A percentile compares a stretch with the other conserved stretches of the same genome.
These are phyloP conservation scores for Senna siamea DNA, from an alignment of 306 rosid species.

Conservation along the genomic window DNA sequence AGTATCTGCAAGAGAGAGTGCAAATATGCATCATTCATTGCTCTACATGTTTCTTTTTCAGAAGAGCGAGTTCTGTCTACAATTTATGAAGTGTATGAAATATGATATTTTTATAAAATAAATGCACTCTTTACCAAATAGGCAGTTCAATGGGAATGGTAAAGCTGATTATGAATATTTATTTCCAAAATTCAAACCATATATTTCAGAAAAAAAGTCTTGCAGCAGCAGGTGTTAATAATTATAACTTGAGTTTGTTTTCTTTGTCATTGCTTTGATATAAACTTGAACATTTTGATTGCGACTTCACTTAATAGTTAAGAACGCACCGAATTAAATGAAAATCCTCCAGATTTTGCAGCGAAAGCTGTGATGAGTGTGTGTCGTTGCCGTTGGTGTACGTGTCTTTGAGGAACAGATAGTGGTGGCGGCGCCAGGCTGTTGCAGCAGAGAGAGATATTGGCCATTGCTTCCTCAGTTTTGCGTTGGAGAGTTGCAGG, in stretches of 20 bases:
- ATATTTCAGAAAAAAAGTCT: neutral
- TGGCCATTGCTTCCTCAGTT: conserved; percentile 6
- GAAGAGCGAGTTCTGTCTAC: too few species aligned
- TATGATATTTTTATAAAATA: too few species aligned
- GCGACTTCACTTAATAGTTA: neutral
- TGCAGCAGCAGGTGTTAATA: too few species aligned
- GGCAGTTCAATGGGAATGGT: neutral
- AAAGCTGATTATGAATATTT: neutral
- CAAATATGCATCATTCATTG: too few species aligned
- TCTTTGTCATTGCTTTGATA: too few species aligned
- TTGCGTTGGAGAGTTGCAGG: neutral
- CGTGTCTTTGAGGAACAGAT: neutral
- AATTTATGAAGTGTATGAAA: too few species aligned
- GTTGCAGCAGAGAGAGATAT: conserved; percentile 14
- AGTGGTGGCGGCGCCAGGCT: conserved; percentile 4
- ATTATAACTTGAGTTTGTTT: too few species aligned
- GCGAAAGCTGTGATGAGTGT: conserved; percentile 36
- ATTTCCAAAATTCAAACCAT: neutral
- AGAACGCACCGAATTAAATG: conserved; percentile 52
- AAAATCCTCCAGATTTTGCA: conserved; percentile 59
- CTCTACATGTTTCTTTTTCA: too few species aligned
- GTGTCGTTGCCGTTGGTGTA: conserved; percentile 22
- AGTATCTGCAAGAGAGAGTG: conserved; percentile 43
- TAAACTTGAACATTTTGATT: too few species aligned
- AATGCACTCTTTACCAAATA: too few species aligned